These are phyloP conservation scores for Candida freyschussii DNA, from an alignment of 1,139 yeast species.

Conservation along the genomic window DNA sequence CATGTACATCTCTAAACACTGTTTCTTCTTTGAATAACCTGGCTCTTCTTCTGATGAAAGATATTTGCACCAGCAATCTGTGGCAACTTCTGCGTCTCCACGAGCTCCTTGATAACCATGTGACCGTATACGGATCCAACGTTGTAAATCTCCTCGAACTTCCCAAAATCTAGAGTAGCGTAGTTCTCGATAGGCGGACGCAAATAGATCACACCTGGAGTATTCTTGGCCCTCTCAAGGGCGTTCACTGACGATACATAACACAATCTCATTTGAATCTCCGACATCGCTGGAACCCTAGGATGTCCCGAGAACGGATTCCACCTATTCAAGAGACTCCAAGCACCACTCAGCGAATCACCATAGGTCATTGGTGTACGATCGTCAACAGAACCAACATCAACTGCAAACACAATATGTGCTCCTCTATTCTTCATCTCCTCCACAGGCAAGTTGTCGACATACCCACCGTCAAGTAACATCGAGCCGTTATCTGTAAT, in stretches of 20 bases:
- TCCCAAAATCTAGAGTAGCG: slow-evolving; percentile 89
- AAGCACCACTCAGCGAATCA: slow-evolving; percentile 84
- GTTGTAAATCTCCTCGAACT: slow-evolving; percentile 81
- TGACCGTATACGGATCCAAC: slow-evolving; percentile 80
- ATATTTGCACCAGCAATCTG: slow-evolving; percentile 50
- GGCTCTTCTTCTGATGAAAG: slow-evolving; percentile 26
- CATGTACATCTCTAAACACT: slow-evolving; percentile 36
- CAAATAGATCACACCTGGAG: slow-evolving; percentile 83
- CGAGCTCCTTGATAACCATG: slow-evolving; percentile 49
- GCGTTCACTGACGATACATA: slow-evolving; percentile 96
- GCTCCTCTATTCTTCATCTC: slow-evolving; percentile 93
- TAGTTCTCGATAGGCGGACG: slow-evolving; percentile 92
- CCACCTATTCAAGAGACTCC: slow-evolving; percentile 87
- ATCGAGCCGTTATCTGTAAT: slow-evolving; percentile 85
- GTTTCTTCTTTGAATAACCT: slow-evolving; percentile 50
- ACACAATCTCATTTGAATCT: slow-evolving; percentile 87
- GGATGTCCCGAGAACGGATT: slow-evolving; percentile 88
- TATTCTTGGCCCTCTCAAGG: slow-evolving; percentile 74
- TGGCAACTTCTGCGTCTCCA: slow-evolving; percentile 52
- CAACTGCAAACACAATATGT: slow-evolving; percentile 86
- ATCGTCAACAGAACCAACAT: slow-evolving; percentile 94
- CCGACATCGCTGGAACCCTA: slow-evolving; percentile 90
- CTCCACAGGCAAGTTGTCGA: slow-evolving; percentile 86
- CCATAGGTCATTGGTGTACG: slow-evolving; percentile 89
- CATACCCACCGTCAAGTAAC: slow-evolving; percentile 94